A percentile compares a stretch with the other conserved stretches of the same genome.
Conservation (phyloP, 208 protist species). For the Borovskyia barvae region DNA sequence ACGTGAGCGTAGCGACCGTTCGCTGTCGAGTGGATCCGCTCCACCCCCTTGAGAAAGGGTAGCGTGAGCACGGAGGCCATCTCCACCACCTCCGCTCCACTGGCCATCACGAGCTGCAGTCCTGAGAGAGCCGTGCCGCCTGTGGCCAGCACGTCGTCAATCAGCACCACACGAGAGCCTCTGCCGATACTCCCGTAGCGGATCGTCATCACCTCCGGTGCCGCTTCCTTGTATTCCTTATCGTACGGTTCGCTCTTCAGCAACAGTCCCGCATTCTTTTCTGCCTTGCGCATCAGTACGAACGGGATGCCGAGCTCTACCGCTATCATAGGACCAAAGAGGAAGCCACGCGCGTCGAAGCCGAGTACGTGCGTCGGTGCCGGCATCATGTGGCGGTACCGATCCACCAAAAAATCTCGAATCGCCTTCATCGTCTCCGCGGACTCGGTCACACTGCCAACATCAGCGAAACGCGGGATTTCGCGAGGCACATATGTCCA, state of each 20-base stretch:
- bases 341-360: slow-evolving; percentile 90
- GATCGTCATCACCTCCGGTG: slow-evolving; percentile 82
- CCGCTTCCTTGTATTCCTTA: slow-evolving; percentile 89
- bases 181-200: slow-evolving; percentile 69
- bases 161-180: slow-evolving; percentile 81
- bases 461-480: slow-evolving; percentile 88
- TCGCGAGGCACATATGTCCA: too few species aligned
- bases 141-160: slow-evolving; percentile 92
- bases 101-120: slow-evolving; percentile 82
- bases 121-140: slow-evolving; percentile 89
- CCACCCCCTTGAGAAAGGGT: slow-evolving; percentile 58
- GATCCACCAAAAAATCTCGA: slow-evolving; percentile 79
- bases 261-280: slow-evolving; percentile 84
- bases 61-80: slow-evolving; percentile 60
- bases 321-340: slow-evolving; percentile 87
- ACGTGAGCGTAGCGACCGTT: slow-evolving; percentile 73
- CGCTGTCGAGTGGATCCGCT: slow-evolving; percentile 64
- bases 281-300: slow-evolving; percentile 90
- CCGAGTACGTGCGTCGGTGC: slow-evolving; percentile 81
- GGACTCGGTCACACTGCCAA: slow-evolving; percentile 83
- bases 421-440: slow-evolving; percentile 69
- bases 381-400: slow-evolving; percentile 64
- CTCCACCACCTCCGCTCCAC: slow-evolving; percentile 70
- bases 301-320: slow-evolving; percentile 86
- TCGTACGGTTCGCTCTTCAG: slow-evolving; percentile 85